Evolutionary conservation across 257 asterid genomes (phyloP), one percentile per base, ranked within the genome.

Genomic region (Solanum ossicruentum): DNA sequence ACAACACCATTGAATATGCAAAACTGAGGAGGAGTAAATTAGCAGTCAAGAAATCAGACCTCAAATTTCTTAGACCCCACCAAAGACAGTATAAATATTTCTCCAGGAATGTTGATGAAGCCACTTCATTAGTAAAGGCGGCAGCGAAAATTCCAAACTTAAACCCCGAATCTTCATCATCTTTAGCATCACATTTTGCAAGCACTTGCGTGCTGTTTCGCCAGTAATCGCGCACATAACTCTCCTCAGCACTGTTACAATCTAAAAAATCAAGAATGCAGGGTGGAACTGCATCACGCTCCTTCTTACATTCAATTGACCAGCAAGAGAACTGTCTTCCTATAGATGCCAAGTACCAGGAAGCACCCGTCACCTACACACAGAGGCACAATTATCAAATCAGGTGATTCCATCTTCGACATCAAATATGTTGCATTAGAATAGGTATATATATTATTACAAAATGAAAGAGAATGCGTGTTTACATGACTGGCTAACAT

Each of bases 1-100:
- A 77, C 82, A 51, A 77, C 15, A 77, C 5, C 63, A 51, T 49
- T 49, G 61, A 77, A 23, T 51, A 43, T 77, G 52, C 23, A 69
- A 26, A 67, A 71, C 69, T 70, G 39, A 21, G 41, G 39, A 21
- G 41, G 61, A 73, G 82, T 41, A 67, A 41, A 18, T 61, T 47
- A 45, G 45, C 63, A 61, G 61, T 43, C 39, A 82, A 82, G 54
- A 75, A 77, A 77, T 9, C 90, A 72, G 49, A 96, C 98, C 99
- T 95, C 91, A 97, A 88, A 87, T 97, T 97, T 87, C 98, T 89
- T 83, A 97, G 89, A 82, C 99, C 99, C 99, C 99, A 95, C 99
- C 99, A 97, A 36, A 97, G 97, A 91, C 98, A 93, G 86, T 95
- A 94, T 15, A 95, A 87, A 89, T 95, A 95, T 91, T 95, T 95